Evolutionary conservation across 805 yeast genomes (phyloP).

Genomic region (Metschnikowia santaceciliae): DNA sequence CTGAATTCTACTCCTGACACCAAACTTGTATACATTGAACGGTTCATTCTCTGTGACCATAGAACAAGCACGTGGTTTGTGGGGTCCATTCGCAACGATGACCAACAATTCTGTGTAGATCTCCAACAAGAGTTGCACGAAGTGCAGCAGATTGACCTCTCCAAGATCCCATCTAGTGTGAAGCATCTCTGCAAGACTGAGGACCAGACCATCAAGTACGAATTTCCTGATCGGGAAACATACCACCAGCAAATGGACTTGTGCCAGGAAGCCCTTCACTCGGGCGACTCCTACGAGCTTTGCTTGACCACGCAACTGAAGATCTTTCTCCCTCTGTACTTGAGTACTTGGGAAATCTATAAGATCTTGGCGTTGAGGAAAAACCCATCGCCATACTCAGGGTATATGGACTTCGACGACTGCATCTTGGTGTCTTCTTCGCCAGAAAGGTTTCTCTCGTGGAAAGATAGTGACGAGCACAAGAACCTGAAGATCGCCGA

Average conservation of each 20-base stretch:
- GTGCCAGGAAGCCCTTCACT: slow-evolving; percentile 63
- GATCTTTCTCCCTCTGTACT: slow-evolving; percentile 45
- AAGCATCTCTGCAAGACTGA: slow-evolving; percentile 22
- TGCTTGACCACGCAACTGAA: slow-evolving; percentile 80
- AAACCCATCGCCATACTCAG: slow-evolving; percentile 93
- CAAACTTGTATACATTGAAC: slow-evolving; percentile 65
- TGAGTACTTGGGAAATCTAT: slow-evolving; percentile 76
- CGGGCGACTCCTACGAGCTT: slow-evolving; percentile 91
- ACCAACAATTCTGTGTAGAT: slow-evolving; percentile 29
- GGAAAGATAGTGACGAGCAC: slow-evolving; percentile 46
- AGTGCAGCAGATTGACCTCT: slow-evolving; percentile 15
- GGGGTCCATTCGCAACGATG: slow-evolving; percentile 42
- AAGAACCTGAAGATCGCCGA: slow-evolving; percentile 48
- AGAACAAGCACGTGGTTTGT: slow-evolving; percentile 42
- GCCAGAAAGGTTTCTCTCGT: slow-evolving; percentile 87
- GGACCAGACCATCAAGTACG: slow-evolving; percentile 28
- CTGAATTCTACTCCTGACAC: slow-evolving; percentile 59
- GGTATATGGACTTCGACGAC: slow-evolving; percentile 68
- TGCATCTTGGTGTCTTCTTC: slow-evolving; percentile 76
- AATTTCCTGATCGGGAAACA: slow-evolving; percentile 48
- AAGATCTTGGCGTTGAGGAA: slow-evolving; percentile 55
- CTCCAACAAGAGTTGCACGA: slow-evolving; percentile 12
- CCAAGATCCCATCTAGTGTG: slow-evolving; percentile 22
- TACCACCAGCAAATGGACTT: slow-evolving; percentile 54
- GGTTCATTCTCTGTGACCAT: slow-evolving; percentile 57